These are phyloP conservation scores for Candida insectalens DNA, from an alignment of 805 yeast species.

Conservation along the genomic window DNA sequence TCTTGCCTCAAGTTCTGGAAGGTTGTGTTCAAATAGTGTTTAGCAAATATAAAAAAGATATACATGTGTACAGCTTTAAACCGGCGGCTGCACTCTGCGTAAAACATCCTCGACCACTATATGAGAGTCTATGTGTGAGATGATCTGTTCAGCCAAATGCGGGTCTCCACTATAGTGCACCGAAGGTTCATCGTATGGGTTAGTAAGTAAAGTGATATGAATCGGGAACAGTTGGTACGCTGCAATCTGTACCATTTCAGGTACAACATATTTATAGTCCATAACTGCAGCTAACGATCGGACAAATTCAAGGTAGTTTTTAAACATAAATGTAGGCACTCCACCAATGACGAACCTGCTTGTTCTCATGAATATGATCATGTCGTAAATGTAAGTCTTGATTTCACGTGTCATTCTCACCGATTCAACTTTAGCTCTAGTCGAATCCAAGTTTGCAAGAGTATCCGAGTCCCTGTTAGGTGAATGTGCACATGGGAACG, in stretches of 20 bases:
- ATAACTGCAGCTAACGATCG: constrained; percentile 33
- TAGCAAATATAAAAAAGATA: background rate
- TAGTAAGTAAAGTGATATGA: constrained; percentile 24
- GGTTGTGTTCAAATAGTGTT: constrained; percentile 15
- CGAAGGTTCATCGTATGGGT: constrained; percentile 39
- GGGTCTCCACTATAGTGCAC: constrained; percentile 48
- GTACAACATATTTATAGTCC: constrained; percentile 35
- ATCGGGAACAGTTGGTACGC: constrained; percentile 40
- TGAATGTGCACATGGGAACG: no score
- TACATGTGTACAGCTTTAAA: constrained; percentile 15
- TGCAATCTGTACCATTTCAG: constrained; percentile 41
- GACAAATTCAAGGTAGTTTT: constrained; percentile 31
- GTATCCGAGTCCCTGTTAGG: no score
- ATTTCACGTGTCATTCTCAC: constrained; percentile 25
- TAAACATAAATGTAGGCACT: constrained; percentile 34
- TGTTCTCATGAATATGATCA: constrained; percentile 40
- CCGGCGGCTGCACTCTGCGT: constrained; percentile 41
- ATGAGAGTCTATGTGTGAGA: constrained; percentile 35
- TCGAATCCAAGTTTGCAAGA: no score
- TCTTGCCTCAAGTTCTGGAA: constrained; percentile 73
- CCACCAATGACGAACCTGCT: constrained; percentile 49
- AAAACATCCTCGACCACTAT: constrained; percentile 44
- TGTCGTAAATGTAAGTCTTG: constrained; percentile 44
- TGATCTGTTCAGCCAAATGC: constrained; percentile 29
- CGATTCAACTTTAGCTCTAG: no score